Percentiles rank a stretch among this genome's conserved stretches.
phyloP scores from a whole-genome alignment of 768 basidiomycete genomes.

The Dentipellis fragilis region DNA sequence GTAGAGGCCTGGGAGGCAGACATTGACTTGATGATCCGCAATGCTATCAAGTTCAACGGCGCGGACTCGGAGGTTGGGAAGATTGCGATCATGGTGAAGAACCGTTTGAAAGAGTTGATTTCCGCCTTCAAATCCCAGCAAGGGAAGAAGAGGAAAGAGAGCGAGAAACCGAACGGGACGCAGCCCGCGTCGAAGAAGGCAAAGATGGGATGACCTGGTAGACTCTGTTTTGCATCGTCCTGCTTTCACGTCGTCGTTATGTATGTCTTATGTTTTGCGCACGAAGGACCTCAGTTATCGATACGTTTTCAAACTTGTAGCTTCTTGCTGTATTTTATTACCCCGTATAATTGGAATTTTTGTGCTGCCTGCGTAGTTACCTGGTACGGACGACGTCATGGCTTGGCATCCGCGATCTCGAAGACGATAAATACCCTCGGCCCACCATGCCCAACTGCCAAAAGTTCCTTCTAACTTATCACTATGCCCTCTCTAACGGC shows the following conservation, averaged over 20 bases:
- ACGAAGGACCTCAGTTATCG: not conserved
- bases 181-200: slow-evolving; percentile 50
- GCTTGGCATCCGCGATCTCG: not conserved
- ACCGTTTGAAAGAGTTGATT: slow-evolving; percentile 46
- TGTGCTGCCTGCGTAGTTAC: not conserved
- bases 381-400: not conserved
- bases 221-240: no score
- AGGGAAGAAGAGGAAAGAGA: slow-evolving; percentile 68
- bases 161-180: slow-evolving; percentile 52
- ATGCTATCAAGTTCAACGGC: slow-evolving; percentile 86
- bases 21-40: slow-evolving; percentile 77
- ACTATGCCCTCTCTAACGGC: slow-evolving; percentile 13
- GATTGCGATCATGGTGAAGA: slow-evolving; percentile 39
- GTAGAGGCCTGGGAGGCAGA: slow-evolving; percentile 77
- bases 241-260: not conserved
- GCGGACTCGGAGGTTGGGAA: slow-evolving; percentile 68
- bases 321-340: not conserved
- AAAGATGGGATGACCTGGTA: slow-evolving; percentile 38
- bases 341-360: not conserved
- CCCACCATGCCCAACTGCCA: not conserved
- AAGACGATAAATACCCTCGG: not conserved
- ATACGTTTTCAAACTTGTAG: not conserved
- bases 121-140: slow-evolving; percentile 21
- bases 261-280: not conserved
- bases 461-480: not conserved